Conservation (phyloP, 495 filamentous ascomycete species). For the Lepidopterella palustris region DNA sequence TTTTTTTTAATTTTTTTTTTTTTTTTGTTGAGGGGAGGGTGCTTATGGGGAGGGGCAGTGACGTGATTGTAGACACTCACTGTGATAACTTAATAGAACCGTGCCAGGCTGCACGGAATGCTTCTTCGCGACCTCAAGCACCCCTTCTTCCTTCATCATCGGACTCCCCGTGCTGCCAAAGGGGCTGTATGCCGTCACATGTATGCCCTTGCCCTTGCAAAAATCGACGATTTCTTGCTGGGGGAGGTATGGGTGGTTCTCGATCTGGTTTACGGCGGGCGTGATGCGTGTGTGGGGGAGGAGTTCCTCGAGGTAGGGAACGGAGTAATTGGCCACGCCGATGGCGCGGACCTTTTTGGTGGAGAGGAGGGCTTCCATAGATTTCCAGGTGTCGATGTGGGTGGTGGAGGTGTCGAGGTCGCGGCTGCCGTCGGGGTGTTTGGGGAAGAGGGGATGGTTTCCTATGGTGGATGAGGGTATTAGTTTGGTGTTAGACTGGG, state of each 20-base stretch:
- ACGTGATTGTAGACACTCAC: conserved; percentile 39
- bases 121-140: conserved; percentile 65
- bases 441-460: conserved; percentile 71
- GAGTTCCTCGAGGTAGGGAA: conserved; percentile 64
- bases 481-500: background rate
- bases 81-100: conserved; percentile 70
- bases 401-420: conserved; percentile 60
- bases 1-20: background rate
- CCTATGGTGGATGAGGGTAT: conserved; percentile 37
- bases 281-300: conserved; percentile 57
- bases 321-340: conserved; percentile 79
- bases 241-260: conserved; percentile 78
- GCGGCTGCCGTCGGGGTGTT: conserved; percentile 59
- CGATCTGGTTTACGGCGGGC: conserved; percentile 87
- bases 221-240: conserved; percentile 80
- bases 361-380: conserved; percentile 66
- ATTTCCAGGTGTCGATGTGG: conserved; percentile 70
- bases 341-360: conserved; percentile 67
- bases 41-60: background rate
- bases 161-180: conserved; percentile 73
- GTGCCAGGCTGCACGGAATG: conserved; percentile 54
- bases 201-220: conserved; percentile 65
- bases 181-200: conserved; percentile 70
- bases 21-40: background rate
- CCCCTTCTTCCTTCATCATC: conserved; percentile 58